Evolutionary conservation across 345 rosid species (phyloP).

Genomic region (Anastatica hierochuntica): DNA sequence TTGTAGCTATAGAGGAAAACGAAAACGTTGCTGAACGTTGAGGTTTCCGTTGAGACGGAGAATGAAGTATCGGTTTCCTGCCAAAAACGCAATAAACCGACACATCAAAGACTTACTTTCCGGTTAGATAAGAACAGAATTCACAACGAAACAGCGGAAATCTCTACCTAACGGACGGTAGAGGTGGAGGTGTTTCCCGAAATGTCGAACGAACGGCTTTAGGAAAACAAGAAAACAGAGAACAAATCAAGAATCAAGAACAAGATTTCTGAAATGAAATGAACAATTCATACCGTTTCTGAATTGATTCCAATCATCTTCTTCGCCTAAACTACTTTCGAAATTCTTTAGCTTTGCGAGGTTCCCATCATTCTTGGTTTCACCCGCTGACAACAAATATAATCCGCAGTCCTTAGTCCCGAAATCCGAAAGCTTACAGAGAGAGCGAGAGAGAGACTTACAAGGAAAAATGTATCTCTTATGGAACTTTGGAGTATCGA

Average conservation of each 20-base stretch:
- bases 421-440: too few species aligned
- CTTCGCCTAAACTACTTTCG: constrained; percentile 71
- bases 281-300: constrained; percentile 50
- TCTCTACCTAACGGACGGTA: constrained; percentile 48
- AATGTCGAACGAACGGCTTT: constrained; percentile 79
- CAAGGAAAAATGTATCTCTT: constrained; percentile 88
- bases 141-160: too few species aligned
- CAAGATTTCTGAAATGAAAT: constrained; percentile 7
- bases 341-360: constrained; percentile 46
- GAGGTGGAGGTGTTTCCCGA: constrained; percentile 43
- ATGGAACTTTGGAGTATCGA: constrained; percentile 73
- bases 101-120: too few species aligned
- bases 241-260: constrained; percentile 5
- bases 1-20: constrained; percentile 60
- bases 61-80: constrained; percentile 63
- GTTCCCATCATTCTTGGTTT: constrained; percentile 45
- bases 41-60: constrained; percentile 56
- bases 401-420: too few species aligned
- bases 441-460: too few species aligned
- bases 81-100: too few species aligned
- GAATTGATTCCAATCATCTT: constrained; percentile 73
- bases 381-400: constrained; percentile 57
- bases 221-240: too few species aligned
- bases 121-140: too few species aligned
- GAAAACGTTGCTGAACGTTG: constrained; percentile 69